Percentiles rank a stretch among this genome's conserved stretches.
Evolutionary conservation across 306 rosid genomes (phyloP).

Genomic region (Castanea mollissima): DNA sequence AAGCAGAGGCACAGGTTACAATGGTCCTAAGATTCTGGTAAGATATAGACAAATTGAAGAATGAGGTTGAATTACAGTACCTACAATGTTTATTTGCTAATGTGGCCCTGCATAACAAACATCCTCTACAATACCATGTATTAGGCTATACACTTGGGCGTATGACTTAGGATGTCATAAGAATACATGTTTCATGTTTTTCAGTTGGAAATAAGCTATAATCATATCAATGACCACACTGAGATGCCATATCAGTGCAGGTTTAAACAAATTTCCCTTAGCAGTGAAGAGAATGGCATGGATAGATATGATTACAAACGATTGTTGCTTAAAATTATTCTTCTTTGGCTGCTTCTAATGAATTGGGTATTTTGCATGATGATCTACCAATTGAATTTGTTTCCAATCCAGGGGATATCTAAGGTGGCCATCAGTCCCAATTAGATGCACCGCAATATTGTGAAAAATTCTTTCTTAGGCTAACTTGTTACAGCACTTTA

Average conservation of each 20-base stretch:
- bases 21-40: neutral
- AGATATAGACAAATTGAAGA: neutral
- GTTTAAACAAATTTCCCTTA: neutral
- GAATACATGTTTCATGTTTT: neutral
- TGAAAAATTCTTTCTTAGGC: neutral
- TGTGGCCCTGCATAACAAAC: neutral
- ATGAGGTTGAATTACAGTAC: neutral
- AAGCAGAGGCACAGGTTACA: neutral
- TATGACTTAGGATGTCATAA: neutral
- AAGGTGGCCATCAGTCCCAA: neutral
- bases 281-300: neutral
- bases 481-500: neutral
- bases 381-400: no score
- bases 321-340: no score
- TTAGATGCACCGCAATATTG: neutral
- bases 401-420: neutral
- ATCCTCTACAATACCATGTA: neutral
- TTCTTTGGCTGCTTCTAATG: no score
- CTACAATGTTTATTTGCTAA: neutral
- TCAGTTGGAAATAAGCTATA: no score
- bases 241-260: neutral
- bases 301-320: neutral
- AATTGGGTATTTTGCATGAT: no score
- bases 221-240: no score
- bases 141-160: neutral